A percentile compares a stretch with the other conserved stretches of the same genome.
Evolutionary conservation across 108 stramenopile species (phyloP).

Genomic region (Cyclostephanos tholiformis): DNA sequence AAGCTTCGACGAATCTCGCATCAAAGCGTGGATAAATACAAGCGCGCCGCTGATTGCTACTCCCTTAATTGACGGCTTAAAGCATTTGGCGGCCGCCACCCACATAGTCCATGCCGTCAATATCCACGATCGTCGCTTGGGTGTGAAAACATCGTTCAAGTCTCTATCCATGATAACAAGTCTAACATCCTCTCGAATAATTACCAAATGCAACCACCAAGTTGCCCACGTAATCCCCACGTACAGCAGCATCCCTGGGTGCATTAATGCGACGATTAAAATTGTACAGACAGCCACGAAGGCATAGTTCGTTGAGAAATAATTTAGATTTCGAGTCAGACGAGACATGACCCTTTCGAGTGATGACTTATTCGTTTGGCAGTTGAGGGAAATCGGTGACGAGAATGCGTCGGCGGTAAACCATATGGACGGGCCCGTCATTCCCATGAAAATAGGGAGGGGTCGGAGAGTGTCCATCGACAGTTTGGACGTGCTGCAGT

Average conservation of each 20-base stretch:
- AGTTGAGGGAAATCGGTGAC: constrained; percentile 52
- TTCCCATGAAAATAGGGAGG: constrained; percentile 69
- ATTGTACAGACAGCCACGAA: constrained; percentile 65
- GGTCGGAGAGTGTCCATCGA: constrained; percentile 79
- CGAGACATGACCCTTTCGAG: constrained; percentile 71
- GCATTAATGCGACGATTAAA: constrained; percentile 80
- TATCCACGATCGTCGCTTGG: constrained; percentile 63
- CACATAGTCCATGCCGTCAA: constrained; percentile 60
- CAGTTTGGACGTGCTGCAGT: constrained; percentile 50
- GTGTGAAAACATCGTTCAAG: constrained; percentile 65
- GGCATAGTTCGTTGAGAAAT: constrained; percentile 86
- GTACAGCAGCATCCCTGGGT: constrained; percentile 78
- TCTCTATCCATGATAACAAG: constrained; percentile 64
- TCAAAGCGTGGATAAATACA: constrained; percentile 70
- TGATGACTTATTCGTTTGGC: constrained; percentile 60
- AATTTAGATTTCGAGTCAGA: constrained; percentile 71
- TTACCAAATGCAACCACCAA: constrained; percentile 68
- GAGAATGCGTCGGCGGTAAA: constrained; percentile 79
- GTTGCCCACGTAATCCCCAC: constrained; percentile 61
- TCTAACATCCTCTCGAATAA: constrained; percentile 67
- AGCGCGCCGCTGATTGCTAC: constrained; percentile 62
- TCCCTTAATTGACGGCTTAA: constrained; percentile 63
- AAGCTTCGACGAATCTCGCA: constrained; percentile 84
- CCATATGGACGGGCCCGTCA: constrained; percentile 70
- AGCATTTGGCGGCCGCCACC: constrained; percentile 77